phyloP scores from a whole-genome alignment of 2,329 filamentous ascomycete species.

The Didymella exigua region DNA sequence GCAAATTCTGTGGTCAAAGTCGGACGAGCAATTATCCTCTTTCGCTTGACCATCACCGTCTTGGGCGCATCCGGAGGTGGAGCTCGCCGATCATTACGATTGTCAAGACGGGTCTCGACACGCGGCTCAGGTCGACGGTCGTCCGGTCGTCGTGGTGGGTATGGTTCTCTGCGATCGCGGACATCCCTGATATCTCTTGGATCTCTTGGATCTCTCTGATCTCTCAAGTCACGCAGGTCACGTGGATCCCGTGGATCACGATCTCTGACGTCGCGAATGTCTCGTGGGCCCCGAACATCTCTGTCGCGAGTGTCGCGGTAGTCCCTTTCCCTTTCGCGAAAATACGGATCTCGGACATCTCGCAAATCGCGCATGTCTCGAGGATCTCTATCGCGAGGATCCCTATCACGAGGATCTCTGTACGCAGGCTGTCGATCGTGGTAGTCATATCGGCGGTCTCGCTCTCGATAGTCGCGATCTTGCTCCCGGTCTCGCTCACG shows the following conservation, averaged over 20 bases:
- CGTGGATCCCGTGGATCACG: slow-evolving; percentile 26
- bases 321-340: slow-evolving; percentile 28
- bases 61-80: slow-evolving; percentile 50
- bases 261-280: slow-evolving; percentile 28
- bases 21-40: slow-evolving; percentile 72
- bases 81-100: slow-evolving; percentile 44
- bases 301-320: slow-evolving; percentile 27
- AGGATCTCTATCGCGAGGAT: slow-evolving; percentile 35
- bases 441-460: slow-evolving; percentile 45
- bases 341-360: slow-evolving; percentile 20
- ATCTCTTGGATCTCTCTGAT: slow-evolving; percentile 27
- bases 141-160: slow-evolving; percentile 36
- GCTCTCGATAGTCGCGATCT: slow-evolving; percentile 49
- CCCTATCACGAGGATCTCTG: slow-evolving; percentile 38
- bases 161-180: slow-evolving; percentile 40
- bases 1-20: slow-evolving; percentile 73
- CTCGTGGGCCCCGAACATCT: slow-evolving; percentile 23
- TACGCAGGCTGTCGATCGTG: slow-evolving; percentile 37
- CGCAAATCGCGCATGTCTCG: slow-evolving; percentile 19
- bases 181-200: slow-evolving; percentile 31
- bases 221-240: slow-evolving; percentile 23
- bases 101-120: slow-evolving; percentile 44
- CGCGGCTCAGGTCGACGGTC: slow-evolving; percentile 29
- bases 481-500: slow-evolving; percentile 49
- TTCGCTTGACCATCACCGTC: slow-evolving; percentile 68